Percentiles rank a stretch among this genome's conserved stretches.
Evolutionary conservation across 306 rosid genomes (phyloP).

Genomic region (Vigna hirtella): DNA sequence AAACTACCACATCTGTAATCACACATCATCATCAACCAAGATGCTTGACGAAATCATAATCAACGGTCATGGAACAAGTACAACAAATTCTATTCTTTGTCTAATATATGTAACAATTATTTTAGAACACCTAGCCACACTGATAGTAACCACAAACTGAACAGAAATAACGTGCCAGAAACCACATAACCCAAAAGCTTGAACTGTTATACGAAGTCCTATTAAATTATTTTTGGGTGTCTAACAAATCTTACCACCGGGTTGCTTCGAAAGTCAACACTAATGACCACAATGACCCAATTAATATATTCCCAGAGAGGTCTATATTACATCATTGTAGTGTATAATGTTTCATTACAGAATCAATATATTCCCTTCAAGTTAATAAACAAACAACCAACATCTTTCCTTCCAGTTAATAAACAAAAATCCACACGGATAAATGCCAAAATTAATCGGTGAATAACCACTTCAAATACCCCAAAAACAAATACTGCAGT

Average conservation of each 20-base stretch:
- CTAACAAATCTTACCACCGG: too few species aligned
- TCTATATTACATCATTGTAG: background rate
- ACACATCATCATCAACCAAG: background rate
- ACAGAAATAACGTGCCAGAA: constrained; percentile 4
- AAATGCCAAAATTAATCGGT: background rate
- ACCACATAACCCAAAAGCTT: constrained; percentile 5
- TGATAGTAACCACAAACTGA: background rate
- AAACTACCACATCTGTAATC: background rate
- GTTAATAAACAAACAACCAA: constrained; percentile 9
- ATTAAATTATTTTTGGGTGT: too few species aligned
- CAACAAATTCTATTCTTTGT: background rate
- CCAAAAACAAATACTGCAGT: background rate
- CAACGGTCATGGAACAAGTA: background rate
- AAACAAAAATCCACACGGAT: background rate
- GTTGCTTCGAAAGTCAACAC: constrained; percentile 3
- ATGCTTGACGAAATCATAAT: background rate
- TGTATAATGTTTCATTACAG: constrained; percentile 3
- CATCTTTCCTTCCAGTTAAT: constrained; percentile 3
- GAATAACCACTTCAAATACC: background rate
- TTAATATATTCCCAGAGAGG: background rate
- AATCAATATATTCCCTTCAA: background rate
- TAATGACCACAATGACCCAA: background rate
- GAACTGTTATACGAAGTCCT: background rate
- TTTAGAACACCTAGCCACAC: background rate
- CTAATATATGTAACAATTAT: background rate